Base-by-base conservation (phyloP, 352 stramenopile species). In the Saprolegnia parasitica region DNA sequence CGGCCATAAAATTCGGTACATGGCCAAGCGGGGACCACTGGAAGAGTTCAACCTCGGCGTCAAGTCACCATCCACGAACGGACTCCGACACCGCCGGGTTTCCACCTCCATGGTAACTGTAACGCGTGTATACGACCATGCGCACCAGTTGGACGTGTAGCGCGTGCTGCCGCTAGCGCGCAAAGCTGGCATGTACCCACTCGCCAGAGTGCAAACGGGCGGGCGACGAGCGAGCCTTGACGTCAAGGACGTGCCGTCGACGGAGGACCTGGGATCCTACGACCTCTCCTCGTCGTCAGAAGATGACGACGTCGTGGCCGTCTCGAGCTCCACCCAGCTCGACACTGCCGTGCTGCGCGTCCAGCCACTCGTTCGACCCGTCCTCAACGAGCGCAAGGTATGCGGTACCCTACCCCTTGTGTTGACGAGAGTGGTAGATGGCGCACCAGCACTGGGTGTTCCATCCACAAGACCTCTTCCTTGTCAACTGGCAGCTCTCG, bases 401-500 rank as follows among this genome's bases (percentile, higher is more conserved):
- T 2, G n/a, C 47, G 24, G 24, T 2, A 55, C 24, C 24, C n/a
- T 55, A 23, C 47, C n/a, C n/a, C 24, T 55, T 6, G 47, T 55
- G n/a, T 35, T 35, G 2, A 35, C 29, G 29, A 35, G 29, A 6
- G 29, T 5, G 16, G 29, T 61, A 70, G 63, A 13, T 70, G 4
- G 63, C 63, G 1, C 63, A 70, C 26, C 24, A 35, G 20, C 26
- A 58, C 23, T 87, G 88, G 47, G 65, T 93, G 21, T 84, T 93
- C 23, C 86, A 93, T 46, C 86, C 86, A 0, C 83, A 93, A 39
- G 78, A 91, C 47, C 71, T 76, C 0, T 78, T 83, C 15, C 78
- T 93, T 24, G 72, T 92, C 11, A 79, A 77, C 23, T 93, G 86
- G 85, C 86, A 94, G 68, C 82, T 93, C 40, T 76, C 90, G 42